phyloP scores from a whole-genome alignment of 805 yeast genomes.

The Teunomyces lycoperdinae region DNA sequence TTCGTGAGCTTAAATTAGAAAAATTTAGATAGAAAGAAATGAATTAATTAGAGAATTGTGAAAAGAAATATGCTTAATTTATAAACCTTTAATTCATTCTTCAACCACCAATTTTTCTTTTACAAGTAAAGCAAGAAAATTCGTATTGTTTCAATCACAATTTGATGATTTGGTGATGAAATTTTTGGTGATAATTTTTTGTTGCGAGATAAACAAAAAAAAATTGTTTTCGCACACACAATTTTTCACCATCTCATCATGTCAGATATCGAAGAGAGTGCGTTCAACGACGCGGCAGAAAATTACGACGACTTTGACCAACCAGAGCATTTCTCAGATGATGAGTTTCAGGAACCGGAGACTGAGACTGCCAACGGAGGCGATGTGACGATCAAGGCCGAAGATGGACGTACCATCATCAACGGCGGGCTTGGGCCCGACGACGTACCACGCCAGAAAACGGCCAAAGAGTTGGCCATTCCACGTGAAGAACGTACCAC shows the following conservation, averaged over 20 bases:
- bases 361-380: conserved; percentile 17
- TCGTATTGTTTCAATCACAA: too few species aligned
- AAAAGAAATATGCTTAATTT: too few species aligned
- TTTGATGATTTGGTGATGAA: too few species aligned
- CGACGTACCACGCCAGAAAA: conserved; percentile 47
- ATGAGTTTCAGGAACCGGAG: conserved; percentile 48
- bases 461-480: conserved; percentile 78
- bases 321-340: conserved; percentile 74
- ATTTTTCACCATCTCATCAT: conserved; percentile 14
- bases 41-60: too few species aligned
- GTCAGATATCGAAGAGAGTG: conserved; percentile 45
- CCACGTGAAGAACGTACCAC: conserved; percentile 87
- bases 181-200: background rate
- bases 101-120: too few species aligned
- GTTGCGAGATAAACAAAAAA: background rate
- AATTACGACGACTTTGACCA: conserved; percentile 80
- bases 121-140: too few species aligned
- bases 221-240: background rate
- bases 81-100: too few species aligned
- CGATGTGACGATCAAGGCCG: conserved; percentile 50
- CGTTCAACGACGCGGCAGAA: conserved; percentile 68
- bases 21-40: too few species aligned
- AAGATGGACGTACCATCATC: conserved; percentile 70
- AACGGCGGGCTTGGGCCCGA: conserved; percentile 67
- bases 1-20: too few species aligned